Percentiles rank a stretch among this genome's conserved stretches.
These are phyloP conservation scores for Hyaloscypha hepaticicola DNA, from an alignment of 495 filamentous ascomycete genomes.

Conservation along the genomic window DNA sequence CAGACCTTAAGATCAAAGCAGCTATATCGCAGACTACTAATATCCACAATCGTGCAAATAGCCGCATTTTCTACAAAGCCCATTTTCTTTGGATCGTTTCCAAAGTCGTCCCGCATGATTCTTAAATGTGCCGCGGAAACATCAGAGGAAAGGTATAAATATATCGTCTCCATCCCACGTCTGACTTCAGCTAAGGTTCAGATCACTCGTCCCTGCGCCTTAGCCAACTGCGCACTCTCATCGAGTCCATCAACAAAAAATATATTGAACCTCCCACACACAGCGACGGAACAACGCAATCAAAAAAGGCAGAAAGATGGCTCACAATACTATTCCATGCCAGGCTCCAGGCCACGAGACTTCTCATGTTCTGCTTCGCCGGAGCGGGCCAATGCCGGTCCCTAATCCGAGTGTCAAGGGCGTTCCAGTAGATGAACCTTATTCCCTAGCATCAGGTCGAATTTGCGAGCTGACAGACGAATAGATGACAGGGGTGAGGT, in stretches of 20 bases:
- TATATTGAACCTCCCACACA: neutral
- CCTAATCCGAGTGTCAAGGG: conserved; percentile 18
- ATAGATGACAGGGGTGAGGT: conserved; percentile 34
- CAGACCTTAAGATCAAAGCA: conserved; percentile 4
- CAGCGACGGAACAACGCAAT: neutral
- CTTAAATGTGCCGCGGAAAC: no score
- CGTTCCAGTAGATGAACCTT: conserved; percentile 10
- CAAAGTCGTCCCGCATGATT: neutral
- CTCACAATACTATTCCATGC: neutral
- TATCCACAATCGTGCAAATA: neutral
- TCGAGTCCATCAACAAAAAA: neutral
- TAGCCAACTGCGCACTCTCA: neutral
- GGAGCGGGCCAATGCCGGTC: neutral
- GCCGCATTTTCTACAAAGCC: neutral
- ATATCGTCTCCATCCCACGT: neutral
- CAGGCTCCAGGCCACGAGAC: neutral
- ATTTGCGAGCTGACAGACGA: conserved; percentile 11
- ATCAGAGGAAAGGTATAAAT: conserved; percentile 10
- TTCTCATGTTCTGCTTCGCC: neutral
- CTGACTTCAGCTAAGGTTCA: neutral
- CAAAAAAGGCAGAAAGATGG: neutral
- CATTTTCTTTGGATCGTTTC: neutral
- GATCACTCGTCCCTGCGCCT: neutral
- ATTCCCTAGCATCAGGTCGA: neutral
- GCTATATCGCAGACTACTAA: neutral